phyloP scores from a whole-genome alignment of 2,329 filamentous ascomycete species.

The Clarireedia sp. region DNA sequence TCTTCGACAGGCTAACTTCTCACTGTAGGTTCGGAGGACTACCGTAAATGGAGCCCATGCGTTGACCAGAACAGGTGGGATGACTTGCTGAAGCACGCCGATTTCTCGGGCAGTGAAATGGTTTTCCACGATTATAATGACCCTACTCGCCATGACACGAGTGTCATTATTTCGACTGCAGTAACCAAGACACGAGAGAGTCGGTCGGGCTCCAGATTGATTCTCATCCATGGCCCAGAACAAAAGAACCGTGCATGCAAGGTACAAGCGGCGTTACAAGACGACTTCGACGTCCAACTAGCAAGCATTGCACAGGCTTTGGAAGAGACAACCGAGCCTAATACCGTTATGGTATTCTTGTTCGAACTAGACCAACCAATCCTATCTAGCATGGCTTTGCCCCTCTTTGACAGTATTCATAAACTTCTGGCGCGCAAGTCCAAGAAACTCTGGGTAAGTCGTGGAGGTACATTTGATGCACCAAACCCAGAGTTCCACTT shows the following conservation, averaged over 20 bases:
- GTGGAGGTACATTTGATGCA: neutral
- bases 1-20: neutral
- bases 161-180: neutral
- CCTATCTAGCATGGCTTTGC: neutral
- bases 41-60: neutral
- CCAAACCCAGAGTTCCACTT: neutral
- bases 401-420: neutral
- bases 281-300: neutral
- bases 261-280: neutral
- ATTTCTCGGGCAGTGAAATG: neutral
- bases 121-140: neutral
- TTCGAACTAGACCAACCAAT: neutral
- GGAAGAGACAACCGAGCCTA: neutral
- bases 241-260: neutral
- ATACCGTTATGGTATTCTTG: neutral
- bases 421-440: neutral
- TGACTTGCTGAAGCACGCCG: neutral
- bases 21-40: neutral
- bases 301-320: neutral
- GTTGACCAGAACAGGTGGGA: neutral
- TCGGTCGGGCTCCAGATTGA: neutral
- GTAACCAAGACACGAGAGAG: neutral
- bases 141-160: neutral
- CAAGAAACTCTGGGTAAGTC: neutral
- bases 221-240: neutral